phyloP scores from a whole-genome alignment of 768 basidiomycete species.

The Daedaleopsis sinensis region DNA sequence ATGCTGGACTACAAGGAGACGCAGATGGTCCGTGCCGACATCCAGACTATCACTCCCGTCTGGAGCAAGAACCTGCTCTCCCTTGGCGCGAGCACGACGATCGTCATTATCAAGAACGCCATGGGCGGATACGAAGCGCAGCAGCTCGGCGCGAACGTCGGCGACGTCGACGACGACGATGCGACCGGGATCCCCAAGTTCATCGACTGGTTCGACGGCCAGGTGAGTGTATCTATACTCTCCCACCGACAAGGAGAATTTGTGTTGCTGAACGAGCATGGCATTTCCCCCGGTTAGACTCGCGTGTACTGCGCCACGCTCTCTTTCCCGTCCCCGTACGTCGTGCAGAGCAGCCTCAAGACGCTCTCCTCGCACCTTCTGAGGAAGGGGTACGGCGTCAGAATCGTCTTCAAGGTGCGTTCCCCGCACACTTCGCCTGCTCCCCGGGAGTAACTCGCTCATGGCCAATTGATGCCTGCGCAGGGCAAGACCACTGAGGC shows the following conservation, averaged over 20 bases:
- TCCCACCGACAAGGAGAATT: too few species aligned
- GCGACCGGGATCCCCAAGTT: not conserved
- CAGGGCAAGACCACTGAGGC: constrained; percentile 8
- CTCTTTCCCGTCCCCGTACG: not conserved
- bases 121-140: not conserved
- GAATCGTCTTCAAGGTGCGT: constrained; percentile 4
- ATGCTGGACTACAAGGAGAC: constrained; percentile 3
- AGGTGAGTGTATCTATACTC: not conserved
- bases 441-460: too few species aligned
- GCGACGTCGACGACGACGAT: not conserved
- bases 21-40: not conserved
- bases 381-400: constrained; percentile 1
- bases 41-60: not conserved
- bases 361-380: not conserved
- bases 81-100: not conserved
- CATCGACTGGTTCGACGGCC: not conserved
- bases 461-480: too few species aligned
- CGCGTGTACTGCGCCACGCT: constrained; percentile 7
- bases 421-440: not conserved
- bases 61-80: constrained; percentile 6
- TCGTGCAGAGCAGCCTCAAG: not conserved
- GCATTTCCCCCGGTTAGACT: not conserved
- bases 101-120: constrained; percentile 3
- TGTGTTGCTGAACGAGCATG: not conserved
- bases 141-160: not conserved